Conservation (phyloP, 83 land plant species). For the Isoetes engelmannii region DNA sequence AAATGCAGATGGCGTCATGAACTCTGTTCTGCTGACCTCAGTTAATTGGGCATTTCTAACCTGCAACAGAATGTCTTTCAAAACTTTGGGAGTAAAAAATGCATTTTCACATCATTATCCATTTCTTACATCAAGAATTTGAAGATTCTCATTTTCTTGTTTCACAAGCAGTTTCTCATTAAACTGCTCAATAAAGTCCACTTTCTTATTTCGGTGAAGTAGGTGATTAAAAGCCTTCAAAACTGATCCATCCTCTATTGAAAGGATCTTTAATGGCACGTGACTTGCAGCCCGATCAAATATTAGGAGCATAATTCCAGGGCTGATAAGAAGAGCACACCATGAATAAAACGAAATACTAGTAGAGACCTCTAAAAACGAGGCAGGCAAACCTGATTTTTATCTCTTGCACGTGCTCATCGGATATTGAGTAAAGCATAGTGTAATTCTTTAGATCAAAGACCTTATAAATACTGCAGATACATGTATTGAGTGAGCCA, state of each 20-base stretch:
- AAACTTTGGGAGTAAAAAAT: not conserved
- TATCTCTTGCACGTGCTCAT: conserved; percentile 75
- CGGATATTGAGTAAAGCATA: conserved; percentile 76
- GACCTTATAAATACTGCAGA: conserved; percentile 74
- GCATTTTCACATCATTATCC: not conserved
- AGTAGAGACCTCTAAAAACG: not conserved
- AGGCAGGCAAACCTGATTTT: conserved; percentile 60
- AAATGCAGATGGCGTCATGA: conserved; percentile 95
- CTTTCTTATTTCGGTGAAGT: conserved; percentile 85
- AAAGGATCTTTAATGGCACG: conserved; percentile 80
- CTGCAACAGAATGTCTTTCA: conserved; percentile 24
- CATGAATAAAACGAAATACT: not conserved
- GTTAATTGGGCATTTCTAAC: conserved; percentile 65
- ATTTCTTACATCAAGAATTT: conserved; percentile 75
- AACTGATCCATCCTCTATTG: conserved; percentile 91
- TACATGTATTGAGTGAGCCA: not conserved
- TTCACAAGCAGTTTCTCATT: conserved; percentile 96
- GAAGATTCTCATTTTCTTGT: conserved; percentile 95
- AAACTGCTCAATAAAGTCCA: conserved; percentile 96
- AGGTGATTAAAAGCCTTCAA: conserved; percentile 84
- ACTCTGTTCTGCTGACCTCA: conserved; percentile 83
- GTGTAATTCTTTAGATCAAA: conserved; percentile 91
- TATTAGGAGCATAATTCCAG: conserved; percentile 91
- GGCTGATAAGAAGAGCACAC: conserved; percentile 37
- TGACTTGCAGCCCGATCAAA: conserved; percentile 58